Evolutionary conservation across 2,329 filamentous ascomycete genomes (phyloP), one percentile per base, ranked within the genome.

Genomic region (Byssoonygena ceratinophila): DNA sequence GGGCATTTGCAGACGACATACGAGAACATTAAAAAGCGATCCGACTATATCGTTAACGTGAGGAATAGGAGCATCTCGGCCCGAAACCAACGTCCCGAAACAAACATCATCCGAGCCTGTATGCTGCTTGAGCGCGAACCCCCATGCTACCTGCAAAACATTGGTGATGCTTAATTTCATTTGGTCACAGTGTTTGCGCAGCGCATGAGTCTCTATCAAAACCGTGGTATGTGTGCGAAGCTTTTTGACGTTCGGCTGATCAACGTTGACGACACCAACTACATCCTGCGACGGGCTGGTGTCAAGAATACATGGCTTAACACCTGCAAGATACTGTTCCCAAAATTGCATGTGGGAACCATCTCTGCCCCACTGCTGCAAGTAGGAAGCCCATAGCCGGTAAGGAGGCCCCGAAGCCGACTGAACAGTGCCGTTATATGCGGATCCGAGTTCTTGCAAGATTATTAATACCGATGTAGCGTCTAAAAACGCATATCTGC

Each of bases 51-150:
- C 58, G 32, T 66, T 62, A 8, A 71, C 63, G 1, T 64, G 64
- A 8, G 57, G 46, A 25, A 72, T 59, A 8, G 65, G 59, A n/a
- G 65, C 62, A 31, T 71, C 64, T 5, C 70, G 61, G 1, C 70
- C 70, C 40, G 66, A 66, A 12, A 69, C 62, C 1, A 66, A 68
- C 41, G 66, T 65, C 9, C 67, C 70, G 61, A 70, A 73, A 4
- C 68, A 54, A 5, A 69, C 64, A 47, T 71, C 66, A 32, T 68
- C 60, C 6, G 60, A 64, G 1, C 59, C 61, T 5, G 66, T 65
- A 43, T 67, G 67, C 3, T 59, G 59, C 5, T 62, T 61, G 1
- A 70, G 53, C 1, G 70, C 56, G 20, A 71, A 37, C 4, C 61
- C 66, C 68, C 67, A 71, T 11, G 69, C 68, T 8, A 65, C 66